phyloP scores from a whole-genome alignment of 2,329 filamentous ascomycete species.

The Trichoderma sp. region DNA sequence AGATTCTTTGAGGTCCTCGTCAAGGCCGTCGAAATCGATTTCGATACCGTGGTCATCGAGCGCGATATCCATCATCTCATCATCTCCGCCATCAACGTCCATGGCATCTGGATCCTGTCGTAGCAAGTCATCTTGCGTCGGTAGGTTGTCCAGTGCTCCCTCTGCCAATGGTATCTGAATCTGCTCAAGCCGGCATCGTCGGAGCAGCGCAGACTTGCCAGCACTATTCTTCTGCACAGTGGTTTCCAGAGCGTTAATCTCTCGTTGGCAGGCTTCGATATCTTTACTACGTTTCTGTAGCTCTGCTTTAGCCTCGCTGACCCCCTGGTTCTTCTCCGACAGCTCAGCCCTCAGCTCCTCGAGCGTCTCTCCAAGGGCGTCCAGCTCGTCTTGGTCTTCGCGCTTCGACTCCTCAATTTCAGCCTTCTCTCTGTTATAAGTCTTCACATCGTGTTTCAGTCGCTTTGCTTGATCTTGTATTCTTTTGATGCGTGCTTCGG shows the following conservation, averaged over 20 bases:
- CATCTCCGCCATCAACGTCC: slow-evolving; percentile 79
- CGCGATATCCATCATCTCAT: slow-evolving; percentile 63
- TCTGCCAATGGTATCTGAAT: slow-evolving; percentile 79
- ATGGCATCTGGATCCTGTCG: slow-evolving; percentile 83
- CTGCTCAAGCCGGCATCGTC: slow-evolving; percentile 91
- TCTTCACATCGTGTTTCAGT: slow-evolving; percentile 69
- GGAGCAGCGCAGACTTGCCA: slow-evolving; percentile 79
- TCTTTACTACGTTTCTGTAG: slow-evolving; percentile 83
- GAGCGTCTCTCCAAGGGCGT: slow-evolving; percentile 72
- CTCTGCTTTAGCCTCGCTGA: slow-evolving; percentile 77
- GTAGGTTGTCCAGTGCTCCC: slow-evolving; percentile 81
- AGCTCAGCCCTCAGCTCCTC: slow-evolving; percentile 70
- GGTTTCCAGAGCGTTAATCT: slow-evolving; percentile 78
- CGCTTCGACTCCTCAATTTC: slow-evolving; percentile 74
- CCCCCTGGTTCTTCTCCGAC: slow-evolving; percentile 70
- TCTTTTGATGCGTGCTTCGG: slow-evolving; percentile 68
- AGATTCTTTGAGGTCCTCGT: slow-evolving; percentile 80
- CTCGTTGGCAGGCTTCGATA: slow-evolving; percentile 73
- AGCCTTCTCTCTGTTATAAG: slow-evolving; percentile 73
- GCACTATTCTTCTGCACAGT: slow-evolving; percentile 85
- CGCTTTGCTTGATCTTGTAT: slow-evolving; percentile 69
- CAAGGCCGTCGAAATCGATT: slow-evolving; percentile 80
- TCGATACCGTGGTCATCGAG: slow-evolving; percentile 91
- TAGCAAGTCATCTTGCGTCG: slow-evolving; percentile 80
- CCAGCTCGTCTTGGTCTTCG: slow-evolving; percentile 74